Evolutionary conservation across 495 filamentous ascomycete genomes (phyloP).

Genomic region (Podospora pseudoanserina): DNA sequence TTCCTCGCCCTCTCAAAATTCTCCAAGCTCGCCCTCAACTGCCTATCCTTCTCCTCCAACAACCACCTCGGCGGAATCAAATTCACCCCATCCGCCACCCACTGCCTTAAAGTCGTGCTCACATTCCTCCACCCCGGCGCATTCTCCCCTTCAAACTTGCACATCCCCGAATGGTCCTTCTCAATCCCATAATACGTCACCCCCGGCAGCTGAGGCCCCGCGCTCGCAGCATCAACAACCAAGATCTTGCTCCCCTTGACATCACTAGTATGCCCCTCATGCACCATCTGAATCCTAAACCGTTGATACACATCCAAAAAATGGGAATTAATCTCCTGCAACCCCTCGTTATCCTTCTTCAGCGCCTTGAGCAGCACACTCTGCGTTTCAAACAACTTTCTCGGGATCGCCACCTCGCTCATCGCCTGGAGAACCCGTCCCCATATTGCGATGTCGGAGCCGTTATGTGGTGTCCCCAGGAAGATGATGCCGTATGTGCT

Average conservation of each 20-base stretch:
- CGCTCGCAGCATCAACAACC: conserved; percentile 73
- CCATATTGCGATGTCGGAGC: conserved; percentile 74
- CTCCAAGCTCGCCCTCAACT: conserved; percentile 40
- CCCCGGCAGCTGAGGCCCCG: conserved; percentile 68
- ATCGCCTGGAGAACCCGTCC: conserved; percentile 70
- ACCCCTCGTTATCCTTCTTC: conserved; percentile 70
- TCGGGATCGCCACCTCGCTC: conserved; percentile 65
- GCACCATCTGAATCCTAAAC: conserved; percentile 65
- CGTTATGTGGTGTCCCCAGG: conserved; percentile 82
- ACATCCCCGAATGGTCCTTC: conserved; percentile 82
- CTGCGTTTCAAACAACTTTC: conserved; percentile 66
- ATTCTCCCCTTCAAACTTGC: conserved; percentile 71
- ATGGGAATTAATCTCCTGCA: conserved; percentile 74
- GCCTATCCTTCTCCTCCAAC: conserved; percentile 56
- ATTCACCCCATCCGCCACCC: conserved; percentile 56
- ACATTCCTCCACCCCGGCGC: conserved; percentile 73
- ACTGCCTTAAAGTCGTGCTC: conserved; percentile 66
- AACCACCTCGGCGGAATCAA: conserved; percentile 61
- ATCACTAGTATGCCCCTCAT: conserved; percentile 66
- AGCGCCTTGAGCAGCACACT: conserved; percentile 67
- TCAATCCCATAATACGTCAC: conserved; percentile 76
- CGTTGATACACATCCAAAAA: conserved; percentile 71
- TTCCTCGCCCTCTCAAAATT: conserved; percentile 40
- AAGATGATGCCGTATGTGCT: conserved; percentile 84
- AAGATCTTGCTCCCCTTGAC: conserved; percentile 55